Conservation (phyloP, 768 basidiomycete species). For the Gloeopeniophorella convolvens region DNA sequence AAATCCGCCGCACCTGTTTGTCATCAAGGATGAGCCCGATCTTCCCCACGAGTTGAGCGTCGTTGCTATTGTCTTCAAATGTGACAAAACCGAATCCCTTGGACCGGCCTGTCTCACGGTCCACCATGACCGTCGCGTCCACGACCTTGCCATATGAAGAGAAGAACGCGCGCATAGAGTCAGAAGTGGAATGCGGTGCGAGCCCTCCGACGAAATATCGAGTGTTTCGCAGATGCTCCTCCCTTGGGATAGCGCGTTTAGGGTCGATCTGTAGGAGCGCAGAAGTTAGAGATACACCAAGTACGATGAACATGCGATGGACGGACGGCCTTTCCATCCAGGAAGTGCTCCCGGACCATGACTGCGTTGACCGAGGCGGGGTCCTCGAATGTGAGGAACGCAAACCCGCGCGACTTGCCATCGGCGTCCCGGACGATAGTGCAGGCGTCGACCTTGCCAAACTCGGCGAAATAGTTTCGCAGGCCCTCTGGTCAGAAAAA, state of each 20-base stretch:
- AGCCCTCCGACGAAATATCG: slow-evolving; percentile 97
- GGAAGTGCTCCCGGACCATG: slow-evolving; percentile 89
- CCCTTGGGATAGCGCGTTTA: slow-evolving; percentile 96
- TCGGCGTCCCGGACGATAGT: slow-evolving; percentile 98
- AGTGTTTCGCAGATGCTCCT: slow-evolving; percentile 89
- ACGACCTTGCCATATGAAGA: slow-evolving; percentile 92
- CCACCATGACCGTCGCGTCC: slow-evolving; percentile 98
- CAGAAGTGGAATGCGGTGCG: slow-evolving; percentile 86
- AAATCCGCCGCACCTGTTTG: slow-evolving; percentile 70
- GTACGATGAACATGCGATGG: slow-evolving; percentile 10
- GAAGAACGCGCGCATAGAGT: slow-evolving; percentile 90
- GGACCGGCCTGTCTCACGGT: slow-evolving; percentile 89
- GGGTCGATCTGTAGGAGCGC: slow-evolving; percentile 77
- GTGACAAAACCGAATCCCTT: slow-evolving; percentile 99
- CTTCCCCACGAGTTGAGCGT: slow-evolving; percentile 83
- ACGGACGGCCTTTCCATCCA: slow-evolving; percentile 96
- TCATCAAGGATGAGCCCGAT: slow-evolving; percentile 79
- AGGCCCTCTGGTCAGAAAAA: slow-evolving; percentile 48
- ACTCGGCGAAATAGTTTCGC: slow-evolving; percentile 88
- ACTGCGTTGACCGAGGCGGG: slow-evolving; percentile 91
- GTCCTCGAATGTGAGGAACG: slow-evolving; percentile 94
- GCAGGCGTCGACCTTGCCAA: slow-evolving; percentile 94
- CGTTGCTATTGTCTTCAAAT: slow-evolving; percentile 87
- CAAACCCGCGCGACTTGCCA: slow-evolving; percentile 94
- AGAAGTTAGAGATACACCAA: slow-evolving; percentile 3